Evolutionary conservation across 768 basidiomycete species (phyloP).

Genomic region (Boletus rubropictus): DNA sequence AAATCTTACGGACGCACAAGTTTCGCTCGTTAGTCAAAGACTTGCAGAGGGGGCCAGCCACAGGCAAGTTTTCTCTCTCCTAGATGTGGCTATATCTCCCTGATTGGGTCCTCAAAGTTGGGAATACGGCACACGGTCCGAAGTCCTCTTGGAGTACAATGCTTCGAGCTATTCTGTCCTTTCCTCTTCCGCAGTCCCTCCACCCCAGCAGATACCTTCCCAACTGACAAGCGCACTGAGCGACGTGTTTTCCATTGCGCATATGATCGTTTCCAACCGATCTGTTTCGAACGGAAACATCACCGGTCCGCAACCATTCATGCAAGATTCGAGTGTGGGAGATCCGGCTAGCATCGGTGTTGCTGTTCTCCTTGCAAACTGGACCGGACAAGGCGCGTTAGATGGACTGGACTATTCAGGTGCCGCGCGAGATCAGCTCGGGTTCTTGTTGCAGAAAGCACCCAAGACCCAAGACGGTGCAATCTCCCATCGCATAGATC

Average conservation of each 20-base stretch:
- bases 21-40: conserved; percentile 32
- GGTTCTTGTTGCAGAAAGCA: conserved; percentile 51
- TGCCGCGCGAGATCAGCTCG: conserved; percentile 62
- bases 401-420: conserved; percentile 51
- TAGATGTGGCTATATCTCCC: background rate
- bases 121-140: conserved; percentile 47
- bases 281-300: conserved; percentile 37
- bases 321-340: conserved; percentile 55
- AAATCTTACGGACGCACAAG: conserved; percentile 31
- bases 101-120: conserved; percentile 33
- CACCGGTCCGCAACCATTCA: conserved; percentile 52
- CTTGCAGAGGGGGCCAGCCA: conserved; percentile 39
- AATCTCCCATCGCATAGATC: conserved; percentile 64
- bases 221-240: conserved; percentile 32
- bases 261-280: conserved; percentile 44
- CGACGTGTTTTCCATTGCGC: conserved; percentile 54
- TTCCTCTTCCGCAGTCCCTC: conserved; percentile 24
- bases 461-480: conserved; percentile 71
- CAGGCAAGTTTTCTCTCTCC: conserved; percentile 27
- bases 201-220: conserved; percentile 21
- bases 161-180: conserved; percentile 43
- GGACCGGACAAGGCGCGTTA: conserved; percentile 35
- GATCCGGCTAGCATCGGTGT: conserved; percentile 81
- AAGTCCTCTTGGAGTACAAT: conserved; percentile 48
- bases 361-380: conserved; percentile 58